These are phyloP conservation scores for Phragmites australis DNA, from an alignment of 176 grass and related monocot species.

Conservation along the genomic window DNA sequence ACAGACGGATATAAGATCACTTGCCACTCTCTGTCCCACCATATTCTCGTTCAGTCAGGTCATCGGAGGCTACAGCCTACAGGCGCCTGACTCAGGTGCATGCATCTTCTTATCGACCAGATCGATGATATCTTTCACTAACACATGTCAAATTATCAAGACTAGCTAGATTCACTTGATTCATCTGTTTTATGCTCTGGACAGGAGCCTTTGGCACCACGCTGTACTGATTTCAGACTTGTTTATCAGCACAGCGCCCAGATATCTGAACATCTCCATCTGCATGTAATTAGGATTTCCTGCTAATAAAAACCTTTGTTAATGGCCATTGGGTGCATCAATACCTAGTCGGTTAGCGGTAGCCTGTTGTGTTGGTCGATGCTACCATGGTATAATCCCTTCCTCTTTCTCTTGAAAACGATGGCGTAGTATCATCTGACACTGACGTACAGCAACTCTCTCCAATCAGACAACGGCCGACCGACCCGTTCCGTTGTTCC, in stretches of 20 bases:
- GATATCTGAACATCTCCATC: background rate
- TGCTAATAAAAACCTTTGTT: background rate
- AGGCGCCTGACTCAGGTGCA: no score
- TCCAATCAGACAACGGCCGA: slow-evolving; percentile 5
- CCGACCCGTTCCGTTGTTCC: slow-evolving; percentile 37
- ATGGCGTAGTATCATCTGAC: slow-evolving; percentile 17
- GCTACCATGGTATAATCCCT: background rate
- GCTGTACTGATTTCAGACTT: background rate
- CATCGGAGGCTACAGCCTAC: no score
- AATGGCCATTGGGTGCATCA: slow-evolving; percentile 17
- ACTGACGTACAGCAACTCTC: background rate
- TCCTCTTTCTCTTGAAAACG: background rate
- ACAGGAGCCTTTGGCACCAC: background rate
- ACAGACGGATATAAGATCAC: no score
- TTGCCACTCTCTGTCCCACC: no score
- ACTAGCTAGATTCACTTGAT: background rate
- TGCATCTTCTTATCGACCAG: background rate
- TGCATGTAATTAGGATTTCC: background rate
- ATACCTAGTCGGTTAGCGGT: background rate
- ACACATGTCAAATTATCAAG: no score
- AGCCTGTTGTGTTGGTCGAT: background rate
- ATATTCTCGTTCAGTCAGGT: no score
- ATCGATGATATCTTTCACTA: no score
- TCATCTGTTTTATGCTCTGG: slow-evolving; percentile 2
- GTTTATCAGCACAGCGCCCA: background rate